phyloP scores from a whole-genome alignment of 2,329 filamentous ascomycete species.

The Aspergillus aculeatinus region DNA sequence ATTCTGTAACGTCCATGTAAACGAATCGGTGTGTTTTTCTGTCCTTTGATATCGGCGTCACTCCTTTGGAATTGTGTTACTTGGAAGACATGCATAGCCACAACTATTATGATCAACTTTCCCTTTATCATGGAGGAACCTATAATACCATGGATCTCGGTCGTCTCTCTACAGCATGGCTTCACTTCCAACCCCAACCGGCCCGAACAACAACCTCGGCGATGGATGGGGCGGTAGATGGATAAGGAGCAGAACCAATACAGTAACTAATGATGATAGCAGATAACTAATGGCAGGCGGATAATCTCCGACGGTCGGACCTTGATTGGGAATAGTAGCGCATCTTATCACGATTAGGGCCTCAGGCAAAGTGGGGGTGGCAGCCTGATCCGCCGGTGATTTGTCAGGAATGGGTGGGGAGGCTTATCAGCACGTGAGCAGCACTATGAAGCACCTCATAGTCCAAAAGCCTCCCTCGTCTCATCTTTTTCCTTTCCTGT shows the following conservation, averaged over 20 bases:
- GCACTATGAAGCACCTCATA: conserved; percentile 2
- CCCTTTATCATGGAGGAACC: no score
- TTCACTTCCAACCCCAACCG: no score
- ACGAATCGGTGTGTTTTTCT: background rate
- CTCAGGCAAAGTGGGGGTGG: background rate
- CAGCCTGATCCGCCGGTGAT: background rate
- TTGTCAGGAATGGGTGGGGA: conserved; percentile 4
- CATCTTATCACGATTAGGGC: background rate
- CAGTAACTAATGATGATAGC: no score
- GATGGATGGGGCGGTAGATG: background rate
- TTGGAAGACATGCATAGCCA: background rate
- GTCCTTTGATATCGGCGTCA: no score
- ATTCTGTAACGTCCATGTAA: background rate
- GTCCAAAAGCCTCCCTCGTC: background rate
- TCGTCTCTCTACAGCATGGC: no score
- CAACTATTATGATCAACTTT: background rate
- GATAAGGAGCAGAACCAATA: background rate
- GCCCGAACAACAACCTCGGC: background rate
- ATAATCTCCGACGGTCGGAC: background rate
- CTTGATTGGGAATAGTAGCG: background rate
- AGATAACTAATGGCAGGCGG: background rate
- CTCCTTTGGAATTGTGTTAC: no score
- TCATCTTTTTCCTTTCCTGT: background rate
- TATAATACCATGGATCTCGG: no score
- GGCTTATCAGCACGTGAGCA: conserved; percentile 23